phyloP scores from a whole-genome alignment of 495 filamentous ascomycete species.

The Penicillium dipodomyicola region DNA sequence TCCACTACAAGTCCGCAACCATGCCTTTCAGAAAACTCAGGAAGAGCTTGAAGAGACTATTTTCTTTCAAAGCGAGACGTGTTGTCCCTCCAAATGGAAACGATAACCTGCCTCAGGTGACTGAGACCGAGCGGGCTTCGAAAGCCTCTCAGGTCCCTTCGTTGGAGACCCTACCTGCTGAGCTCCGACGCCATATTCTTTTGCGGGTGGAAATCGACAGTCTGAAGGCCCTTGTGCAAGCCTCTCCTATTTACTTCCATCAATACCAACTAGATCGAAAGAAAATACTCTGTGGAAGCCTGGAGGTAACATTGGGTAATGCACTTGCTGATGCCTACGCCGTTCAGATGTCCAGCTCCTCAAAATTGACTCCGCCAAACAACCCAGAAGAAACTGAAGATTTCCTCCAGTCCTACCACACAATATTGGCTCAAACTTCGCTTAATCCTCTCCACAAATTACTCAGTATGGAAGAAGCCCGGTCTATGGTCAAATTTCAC shows the following conservation, averaged over 20 bases:
- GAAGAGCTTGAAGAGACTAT: no score
- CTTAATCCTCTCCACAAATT: background rate
- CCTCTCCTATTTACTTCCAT: conserved; percentile 29
- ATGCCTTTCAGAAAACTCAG: no score
- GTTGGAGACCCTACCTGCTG: conserved; percentile 18
- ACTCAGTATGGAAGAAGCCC: conserved; percentile 15
- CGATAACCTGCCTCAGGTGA: no score
- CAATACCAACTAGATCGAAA: conserved; percentile 26
- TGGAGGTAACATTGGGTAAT: conserved; percentile 13
- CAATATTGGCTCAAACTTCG: background rate
- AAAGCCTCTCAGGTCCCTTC: background rate
- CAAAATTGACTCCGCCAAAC: background rate
- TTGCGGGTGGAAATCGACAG: conserved; percentile 14
- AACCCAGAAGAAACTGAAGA: background rate
- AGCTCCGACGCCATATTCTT: conserved; percentile 19
- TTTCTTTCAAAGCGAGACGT: no score
- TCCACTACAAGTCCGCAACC: no score
- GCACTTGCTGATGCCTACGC: conserved; percentile 20
- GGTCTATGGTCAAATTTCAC: conserved; percentile 17
- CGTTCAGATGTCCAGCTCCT: conserved; percentile 10
- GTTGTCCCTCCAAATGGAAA: no score
- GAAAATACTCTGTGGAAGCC: conserved; percentile 11
- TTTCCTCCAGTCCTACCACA: conserved; percentile 14
- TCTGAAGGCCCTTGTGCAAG: conserved; percentile 21
- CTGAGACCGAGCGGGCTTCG: background rate